These are phyloP conservation scores for Groenewaldozyma auringiensis DNA, from an alignment of 1,139 yeast species.

Conservation along the genomic window DNA sequence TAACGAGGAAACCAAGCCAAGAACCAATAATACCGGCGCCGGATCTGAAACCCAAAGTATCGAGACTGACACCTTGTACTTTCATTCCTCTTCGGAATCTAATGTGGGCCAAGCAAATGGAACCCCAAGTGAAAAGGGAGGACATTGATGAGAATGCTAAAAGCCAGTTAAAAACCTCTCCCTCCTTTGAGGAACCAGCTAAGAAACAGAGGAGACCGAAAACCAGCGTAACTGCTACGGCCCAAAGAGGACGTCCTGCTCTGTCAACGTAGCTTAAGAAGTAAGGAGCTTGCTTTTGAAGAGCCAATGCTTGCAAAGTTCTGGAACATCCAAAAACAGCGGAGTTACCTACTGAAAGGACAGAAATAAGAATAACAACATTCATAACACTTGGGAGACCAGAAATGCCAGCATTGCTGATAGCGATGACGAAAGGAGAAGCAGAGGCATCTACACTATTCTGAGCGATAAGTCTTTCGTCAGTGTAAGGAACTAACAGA, in stretches of 20 bases:
- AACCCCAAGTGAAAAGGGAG: constrained; percentile 73
- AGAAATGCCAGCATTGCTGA: constrained; percentile 46
- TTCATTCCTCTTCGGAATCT: constrained; percentile 70
- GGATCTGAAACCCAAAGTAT: constrained; percentile 62
- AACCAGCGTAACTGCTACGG: constrained; percentile 47
- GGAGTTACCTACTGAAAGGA: constrained; percentile 65
- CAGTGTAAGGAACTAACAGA: constrained; percentile 57
- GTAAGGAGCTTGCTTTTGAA: constrained; percentile 70
- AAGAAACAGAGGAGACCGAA: constrained; percentile 65
- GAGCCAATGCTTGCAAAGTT: constrained; percentile 71
- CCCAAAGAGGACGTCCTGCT: constrained; percentile 64
- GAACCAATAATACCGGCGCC: constrained; percentile 72
- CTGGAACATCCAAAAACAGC: constrained; percentile 73
- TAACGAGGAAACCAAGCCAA: constrained; percentile 51
- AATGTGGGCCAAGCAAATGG: constrained; percentile 64
- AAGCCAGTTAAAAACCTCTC: constrained; percentile 68
- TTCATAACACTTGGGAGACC: constrained; percentile 64
- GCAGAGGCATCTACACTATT: constrained; percentile 48
- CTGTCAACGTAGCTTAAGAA: constrained; percentile 65
- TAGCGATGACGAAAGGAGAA: constrained; percentile 69
- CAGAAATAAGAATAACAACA: constrained; percentile 62
- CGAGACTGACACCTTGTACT: constrained; percentile 53
- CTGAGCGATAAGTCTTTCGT: constrained; percentile 39
- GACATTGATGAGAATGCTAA: constrained; percentile 74
- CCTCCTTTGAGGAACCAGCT: constrained; percentile 60